Percentiles rank a stretch among this genome's conserved stretches.
Evolutionary conservation across 441 rosid genomes (phyloP).

Genomic region (Oxalis stricta): DNA sequence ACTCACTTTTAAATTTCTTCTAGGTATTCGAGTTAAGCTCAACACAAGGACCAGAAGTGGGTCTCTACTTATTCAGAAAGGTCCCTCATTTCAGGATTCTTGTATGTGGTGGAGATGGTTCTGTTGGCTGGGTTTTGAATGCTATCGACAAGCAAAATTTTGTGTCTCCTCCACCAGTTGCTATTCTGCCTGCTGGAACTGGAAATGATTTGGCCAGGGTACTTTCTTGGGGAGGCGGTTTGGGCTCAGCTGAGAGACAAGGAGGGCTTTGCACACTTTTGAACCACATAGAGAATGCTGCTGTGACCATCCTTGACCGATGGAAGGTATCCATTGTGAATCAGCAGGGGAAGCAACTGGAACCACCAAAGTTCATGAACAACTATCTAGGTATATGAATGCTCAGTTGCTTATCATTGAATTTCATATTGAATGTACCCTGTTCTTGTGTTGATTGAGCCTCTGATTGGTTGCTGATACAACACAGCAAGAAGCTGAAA

Average conservation of each 20-base stretch:
- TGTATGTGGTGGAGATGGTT: conserved; percentile 97
- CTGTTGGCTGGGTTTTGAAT: conserved; percentile 92
- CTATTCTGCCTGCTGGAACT: conserved; percentile 96
- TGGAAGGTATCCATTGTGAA: conserved; percentile 70
- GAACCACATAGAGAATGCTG: conserved; percentile 80
- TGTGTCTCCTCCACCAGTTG: conserved; percentile 95
- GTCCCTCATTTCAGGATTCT: conserved; percentile 96
- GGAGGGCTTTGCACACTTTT: conserved; percentile 80
- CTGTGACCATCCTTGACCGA: conserved; percentile 91
- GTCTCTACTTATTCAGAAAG: conserved; percentile 78
- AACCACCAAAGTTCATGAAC: conserved; percentile 72
- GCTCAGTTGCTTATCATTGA: not conserved
- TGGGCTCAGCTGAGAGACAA: conserved; percentile 81
- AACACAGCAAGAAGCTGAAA: too few species aligned
- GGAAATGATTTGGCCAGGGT: conserved; percentile 98
- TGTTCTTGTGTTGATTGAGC: not conserved
- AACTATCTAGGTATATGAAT: conserved; percentile 71
- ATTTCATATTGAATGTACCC: too few species aligned
- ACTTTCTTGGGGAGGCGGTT: conserved; percentile 91
- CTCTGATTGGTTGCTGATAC: too few species aligned
- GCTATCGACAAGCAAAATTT: conserved; percentile 86
- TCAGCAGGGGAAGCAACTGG: conserved; percentile 59
- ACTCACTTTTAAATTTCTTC: conserved; percentile 9
- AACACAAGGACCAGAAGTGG: conserved; percentile 78
- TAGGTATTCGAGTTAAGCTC: conserved; percentile 91